phyloP scores from a whole-genome alignment of 495 filamentous ascomycete genomes.

The Jackrogersella minutella region DNA sequence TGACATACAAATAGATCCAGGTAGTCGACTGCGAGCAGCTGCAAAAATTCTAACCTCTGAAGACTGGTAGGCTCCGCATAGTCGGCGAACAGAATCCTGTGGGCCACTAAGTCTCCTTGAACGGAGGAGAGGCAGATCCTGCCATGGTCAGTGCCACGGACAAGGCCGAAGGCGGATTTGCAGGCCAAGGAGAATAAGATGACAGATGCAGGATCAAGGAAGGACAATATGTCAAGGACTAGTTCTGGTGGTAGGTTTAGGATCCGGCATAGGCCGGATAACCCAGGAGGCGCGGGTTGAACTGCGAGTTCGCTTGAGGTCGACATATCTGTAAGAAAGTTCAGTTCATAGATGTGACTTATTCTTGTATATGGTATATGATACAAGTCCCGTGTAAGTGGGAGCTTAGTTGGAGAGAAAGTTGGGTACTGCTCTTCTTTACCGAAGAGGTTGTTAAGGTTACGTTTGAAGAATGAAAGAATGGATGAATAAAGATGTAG shows the following conservation, averaged over 20 bases:
- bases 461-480: background rate
- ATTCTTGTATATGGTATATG: background rate
- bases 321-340: background rate
- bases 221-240: conserved; percentile 1
- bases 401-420: background rate
- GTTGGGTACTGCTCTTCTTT: background rate
- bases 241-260: conserved; percentile 20
- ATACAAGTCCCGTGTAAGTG: background rate
- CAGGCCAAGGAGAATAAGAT: conserved; percentile 23
- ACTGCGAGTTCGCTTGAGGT: background rate
- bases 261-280: background rate
- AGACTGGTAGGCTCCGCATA: background rate
- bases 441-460: background rate
- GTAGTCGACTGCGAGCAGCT: background rate
- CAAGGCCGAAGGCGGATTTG: background rate
- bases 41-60: conserved; percentile 8
- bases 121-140: background rate
- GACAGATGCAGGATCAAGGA: conserved; percentile 1
- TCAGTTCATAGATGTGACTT: background rate
- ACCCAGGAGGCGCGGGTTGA: background rate
- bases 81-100: background rate
- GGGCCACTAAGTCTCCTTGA: background rate
- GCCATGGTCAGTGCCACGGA: background rate
- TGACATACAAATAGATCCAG: conserved; percentile 8
- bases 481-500: background rate